Conservation (phyloP, 768 basidiomycete genomes). For the Boletus rufocinnamomeus region DNA sequence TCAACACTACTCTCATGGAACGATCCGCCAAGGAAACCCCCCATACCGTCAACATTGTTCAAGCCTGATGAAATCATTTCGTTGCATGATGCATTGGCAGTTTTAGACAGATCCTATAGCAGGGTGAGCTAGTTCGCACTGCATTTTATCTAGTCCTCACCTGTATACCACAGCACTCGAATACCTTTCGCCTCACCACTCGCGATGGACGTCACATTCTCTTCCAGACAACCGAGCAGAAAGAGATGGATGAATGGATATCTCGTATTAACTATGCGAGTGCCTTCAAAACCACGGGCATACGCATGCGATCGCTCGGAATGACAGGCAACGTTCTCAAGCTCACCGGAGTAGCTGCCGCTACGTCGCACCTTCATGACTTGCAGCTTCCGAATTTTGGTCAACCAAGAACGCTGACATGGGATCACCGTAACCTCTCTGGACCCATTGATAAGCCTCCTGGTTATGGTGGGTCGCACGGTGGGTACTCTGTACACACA, state of each 20-base stretch:
- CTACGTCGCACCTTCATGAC: slow-evolving; percentile 79
- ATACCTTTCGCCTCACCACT: slow-evolving; percentile 78
- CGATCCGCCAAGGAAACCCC: slow-evolving; percentile 36
- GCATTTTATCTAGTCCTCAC: slow-evolving; percentile 5
- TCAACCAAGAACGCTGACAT: slow-evolving; percentile 34
- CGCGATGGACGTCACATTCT: slow-evolving; percentile 80
- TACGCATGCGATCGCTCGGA: slow-evolving; percentile 75
- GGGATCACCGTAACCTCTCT: slow-evolving; percentile 44
- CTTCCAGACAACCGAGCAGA: slow-evolving; percentile 67
- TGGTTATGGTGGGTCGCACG: slow-evolving; percentile 24
- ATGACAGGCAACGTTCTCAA: slow-evolving; percentile 72
- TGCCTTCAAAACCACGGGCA: slow-evolving; percentile 81
- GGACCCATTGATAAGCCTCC: slow-evolving; percentile 41
- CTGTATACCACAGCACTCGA: slow-evolving; percentile 43
- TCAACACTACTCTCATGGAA: slow-evolving; percentile 46
- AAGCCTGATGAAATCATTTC: slow-evolving; percentile 87
- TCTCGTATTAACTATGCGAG: slow-evolving; percentile 92
- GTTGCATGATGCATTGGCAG: slow-evolving; percentile 74
- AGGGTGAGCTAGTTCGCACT: slow-evolving; percentile 53
- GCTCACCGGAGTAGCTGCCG: slow-evolving; percentile 82
- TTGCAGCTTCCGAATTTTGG: slow-evolving; percentile 41
- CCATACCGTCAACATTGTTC: slow-evolving; percentile 47
- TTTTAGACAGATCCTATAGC: slow-evolving; percentile 74
- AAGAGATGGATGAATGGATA: slow-evolving; percentile 89
- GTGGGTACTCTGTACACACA: slow-evolving; percentile 35